Conservation (phyloP, 352 stramenopile species). For the Phytophthora agathidicida region DNA sequence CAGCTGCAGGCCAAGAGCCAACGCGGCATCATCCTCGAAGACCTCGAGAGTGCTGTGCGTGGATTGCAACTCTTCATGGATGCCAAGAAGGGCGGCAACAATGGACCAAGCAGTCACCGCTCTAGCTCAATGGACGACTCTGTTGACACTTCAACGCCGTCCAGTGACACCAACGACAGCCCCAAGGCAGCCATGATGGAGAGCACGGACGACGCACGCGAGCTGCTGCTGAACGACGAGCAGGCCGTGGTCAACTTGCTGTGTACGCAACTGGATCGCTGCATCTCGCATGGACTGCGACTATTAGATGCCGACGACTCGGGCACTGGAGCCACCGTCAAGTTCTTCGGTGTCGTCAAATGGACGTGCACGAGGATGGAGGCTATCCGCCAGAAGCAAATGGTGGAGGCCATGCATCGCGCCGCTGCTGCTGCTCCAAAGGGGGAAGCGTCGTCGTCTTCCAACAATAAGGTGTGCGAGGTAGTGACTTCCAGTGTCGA, state of each 20-base stretch:
- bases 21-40: conserved; percentile 78
- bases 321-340: conserved; percentile 65
- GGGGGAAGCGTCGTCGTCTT: conserved; percentile 8
- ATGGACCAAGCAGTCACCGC: conserved; percentile 2
- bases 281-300: conserved; percentile 68
- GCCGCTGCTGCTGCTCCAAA: conserved; percentile 21
- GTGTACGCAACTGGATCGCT: conserved; percentile 77
- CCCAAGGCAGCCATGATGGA: conserved; percentile 65
- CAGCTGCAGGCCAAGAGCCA: conserved; percentile 80
- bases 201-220: conserved; percentile 72
- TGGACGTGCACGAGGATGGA: conserved; percentile 86
- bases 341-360: conserved; percentile 88
- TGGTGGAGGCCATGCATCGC: conserved; percentile 70
- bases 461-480: conserved; percentile 56
- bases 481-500: conserved; percentile 78
- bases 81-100: conserved; percentile 31
- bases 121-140: conserved; percentile 27
- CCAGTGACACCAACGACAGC: conserved; percentile 19
- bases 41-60: conserved; percentile 72
- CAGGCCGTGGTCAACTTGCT: conserved; percentile 73
- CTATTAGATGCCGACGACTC: conserved; percentile 49
- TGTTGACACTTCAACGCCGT: conserved; percentile 5
- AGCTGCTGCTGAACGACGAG: conserved; percentile 75
- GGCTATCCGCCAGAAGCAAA: conserved; percentile 70
- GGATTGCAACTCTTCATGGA: conserved; percentile 62